Percentiles rank a stretch among this genome's conserved stretches.
Conservation (phyloP, 208 protist genomes). For the Leishmania mexicana region DNA sequence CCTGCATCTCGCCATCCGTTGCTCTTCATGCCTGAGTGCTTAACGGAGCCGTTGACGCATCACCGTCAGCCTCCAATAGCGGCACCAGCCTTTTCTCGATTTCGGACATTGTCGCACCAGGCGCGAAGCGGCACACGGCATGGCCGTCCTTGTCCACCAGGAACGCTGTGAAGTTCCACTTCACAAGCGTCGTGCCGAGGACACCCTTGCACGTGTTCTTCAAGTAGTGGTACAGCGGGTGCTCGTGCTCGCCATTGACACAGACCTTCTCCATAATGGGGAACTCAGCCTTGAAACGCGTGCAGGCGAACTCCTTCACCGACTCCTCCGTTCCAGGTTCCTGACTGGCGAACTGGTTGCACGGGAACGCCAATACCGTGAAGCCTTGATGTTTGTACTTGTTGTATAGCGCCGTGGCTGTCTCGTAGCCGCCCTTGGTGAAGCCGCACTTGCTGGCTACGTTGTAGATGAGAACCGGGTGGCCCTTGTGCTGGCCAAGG, state of each 20-base stretch:
- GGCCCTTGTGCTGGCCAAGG: constrained; percentile 84
- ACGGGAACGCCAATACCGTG: constrained; percentile 92
- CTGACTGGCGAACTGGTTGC: constrained; percentile 89
- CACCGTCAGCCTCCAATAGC: constrained; percentile 32
- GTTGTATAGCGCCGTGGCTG: constrained; percentile 78
- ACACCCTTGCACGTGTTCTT: constrained; percentile 70
- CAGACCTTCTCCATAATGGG: constrained; percentile 92
- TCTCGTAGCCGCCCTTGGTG: constrained; percentile 83
- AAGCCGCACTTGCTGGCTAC: constrained; percentile 93
- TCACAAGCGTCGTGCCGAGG: constrained; percentile 70
- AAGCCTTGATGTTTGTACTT: constrained; percentile 89
- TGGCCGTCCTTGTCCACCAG: constrained; percentile 75
- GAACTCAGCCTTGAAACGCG: constrained; percentile 67
- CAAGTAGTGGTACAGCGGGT: constrained; percentile 85
- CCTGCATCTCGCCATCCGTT: not conserved
- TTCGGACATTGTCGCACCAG: constrained; percentile 44
- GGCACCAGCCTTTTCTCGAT: constrained; percentile 74
- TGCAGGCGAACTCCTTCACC: constrained; percentile 77
- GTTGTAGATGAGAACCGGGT: constrained; percentile 93
- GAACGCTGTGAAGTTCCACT: constrained; percentile 96
- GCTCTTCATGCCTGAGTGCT: not conserved
- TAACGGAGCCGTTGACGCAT: not conserved
- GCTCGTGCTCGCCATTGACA: constrained; percentile 85
- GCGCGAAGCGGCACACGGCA: constrained; percentile 71
- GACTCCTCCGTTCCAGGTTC: constrained; percentile 86